Evolutionary conservation across 345 rosid genomes (phyloP).

Genomic region (Draba incana): DNA sequence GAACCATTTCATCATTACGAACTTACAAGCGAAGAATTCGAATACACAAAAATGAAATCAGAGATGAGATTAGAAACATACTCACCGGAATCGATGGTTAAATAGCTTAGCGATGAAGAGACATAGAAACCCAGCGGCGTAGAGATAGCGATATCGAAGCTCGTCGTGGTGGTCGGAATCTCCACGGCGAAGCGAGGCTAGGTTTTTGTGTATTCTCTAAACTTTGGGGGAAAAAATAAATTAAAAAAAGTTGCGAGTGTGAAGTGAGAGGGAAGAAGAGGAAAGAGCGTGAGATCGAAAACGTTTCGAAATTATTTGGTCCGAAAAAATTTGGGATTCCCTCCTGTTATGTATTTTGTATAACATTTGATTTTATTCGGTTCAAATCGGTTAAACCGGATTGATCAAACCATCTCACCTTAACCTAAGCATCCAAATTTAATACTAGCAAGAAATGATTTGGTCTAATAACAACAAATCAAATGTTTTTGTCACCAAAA

Average conservation of each 20-base stretch:
- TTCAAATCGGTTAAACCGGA: not conserved
- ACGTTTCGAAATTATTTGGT: no score
- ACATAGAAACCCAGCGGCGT: conserved; percentile 24
- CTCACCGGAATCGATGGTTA: conserved; percentile 27
- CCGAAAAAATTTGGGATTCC: conserved; percentile 15
- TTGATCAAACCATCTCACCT: conserved; percentile 11
- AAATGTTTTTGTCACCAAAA: not conserved
- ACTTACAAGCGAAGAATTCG: not conserved
- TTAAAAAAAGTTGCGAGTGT: not conserved
- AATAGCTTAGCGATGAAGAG: conserved; percentile 14
- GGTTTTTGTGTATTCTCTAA: not conserved
- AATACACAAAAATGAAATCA: conserved; percentile 3
- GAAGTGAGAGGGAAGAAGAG: conserved; percentile 38
- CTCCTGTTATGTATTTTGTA: conserved; percentile 8
- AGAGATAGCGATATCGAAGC: conserved; percentile 12
- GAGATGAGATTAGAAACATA: conserved; percentile 17
- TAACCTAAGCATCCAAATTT: no score
- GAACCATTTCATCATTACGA: not conserved
- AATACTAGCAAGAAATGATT: no score
- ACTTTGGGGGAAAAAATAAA: not conserved
- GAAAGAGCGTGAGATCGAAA: conserved; percentile 21
- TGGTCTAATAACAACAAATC: not conserved
- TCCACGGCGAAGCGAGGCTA: conserved; percentile 27
- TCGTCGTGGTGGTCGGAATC: conserved; percentile 26
- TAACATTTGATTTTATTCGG: not conserved